Conservation (phyloP, 441 rosid species). For the Gossypium trilobum region DNA sequence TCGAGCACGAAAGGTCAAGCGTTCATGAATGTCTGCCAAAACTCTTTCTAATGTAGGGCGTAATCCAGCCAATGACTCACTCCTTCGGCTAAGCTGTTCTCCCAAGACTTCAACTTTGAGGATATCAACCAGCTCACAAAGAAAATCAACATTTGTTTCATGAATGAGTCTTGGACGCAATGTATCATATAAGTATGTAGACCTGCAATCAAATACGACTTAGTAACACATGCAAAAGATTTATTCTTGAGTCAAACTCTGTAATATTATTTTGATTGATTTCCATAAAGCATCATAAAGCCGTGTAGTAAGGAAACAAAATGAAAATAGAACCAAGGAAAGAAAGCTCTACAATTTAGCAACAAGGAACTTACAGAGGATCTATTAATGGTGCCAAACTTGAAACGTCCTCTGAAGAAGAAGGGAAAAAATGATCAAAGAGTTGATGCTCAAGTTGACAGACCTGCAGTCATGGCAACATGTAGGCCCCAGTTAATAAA, state of each 20-base stretch:
- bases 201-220: slow-evolving; percentile 39
- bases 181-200: slow-evolving; percentile 81
- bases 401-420: slow-evolving; percentile 74
- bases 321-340: background rate
- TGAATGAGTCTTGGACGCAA: slow-evolving; percentile 90
- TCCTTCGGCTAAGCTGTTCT: slow-evolving; percentile 68
- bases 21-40: slow-evolving; percentile 80
- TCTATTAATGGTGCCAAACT: slow-evolving; percentile 85
- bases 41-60: slow-evolving; percentile 85
- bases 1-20: slow-evolving; percentile 92
- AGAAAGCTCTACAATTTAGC: background rate
- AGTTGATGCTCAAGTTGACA: slow-evolving; percentile 95
- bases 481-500: background rate
- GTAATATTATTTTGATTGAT: background rate
- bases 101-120: slow-evolving; percentile 90
- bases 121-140: slow-evolving; percentile 88
- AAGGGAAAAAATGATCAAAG: slow-evolving; percentile 87
- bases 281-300: slow-evolving; percentile 4
- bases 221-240: slow-evolving; percentile 6
- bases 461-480: slow-evolving; percentile 43
- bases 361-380: slow-evolving; percentile 64
- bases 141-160: slow-evolving; percentile 76
- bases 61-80: slow-evolving; percentile 74
- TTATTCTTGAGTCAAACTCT: background rate
- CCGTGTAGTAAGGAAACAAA: background rate